A percentile compares a stretch with the other conserved stretches of the same genome.
phyloP scores from a whole-genome alignment of 176 grass and related monocot species.

The Bolboschoenus planiculmis region DNA sequence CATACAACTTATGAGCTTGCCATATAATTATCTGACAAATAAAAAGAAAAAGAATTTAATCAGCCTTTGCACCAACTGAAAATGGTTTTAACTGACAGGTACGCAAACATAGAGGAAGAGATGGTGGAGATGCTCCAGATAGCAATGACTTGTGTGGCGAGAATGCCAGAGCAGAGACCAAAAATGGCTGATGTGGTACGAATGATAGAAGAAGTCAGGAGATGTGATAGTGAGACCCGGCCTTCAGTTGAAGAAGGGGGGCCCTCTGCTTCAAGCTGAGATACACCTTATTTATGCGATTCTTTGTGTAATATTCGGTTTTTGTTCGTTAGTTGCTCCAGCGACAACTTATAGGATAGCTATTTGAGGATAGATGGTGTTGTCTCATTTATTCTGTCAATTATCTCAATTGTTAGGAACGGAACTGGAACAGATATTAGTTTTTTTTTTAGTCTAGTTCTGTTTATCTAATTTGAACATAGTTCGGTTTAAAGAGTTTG shows the following conservation, averaged over 20 bases:
- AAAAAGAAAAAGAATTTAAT: background rate
- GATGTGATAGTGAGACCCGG: constrained; percentile 31
- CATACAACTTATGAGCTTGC: background rate
- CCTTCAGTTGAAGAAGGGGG: constrained; percentile 39
- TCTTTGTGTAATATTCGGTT: constrained; percentile 27
- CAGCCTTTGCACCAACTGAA: background rate
- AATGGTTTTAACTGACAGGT: constrained; percentile 13
- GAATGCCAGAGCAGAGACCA: constrained; percentile 70
- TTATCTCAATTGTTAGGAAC: constrained; percentile 5
- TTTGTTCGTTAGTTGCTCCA: constrained; percentile 12
- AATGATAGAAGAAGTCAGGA: constrained; percentile 70
- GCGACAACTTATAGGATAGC: constrained; percentile 1
- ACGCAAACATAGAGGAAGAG: constrained; percentile 93
- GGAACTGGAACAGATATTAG: background rate
- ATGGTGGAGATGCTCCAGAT: constrained; percentile 99
- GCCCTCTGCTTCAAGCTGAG: constrained; percentile 13
- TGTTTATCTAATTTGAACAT: background rate
- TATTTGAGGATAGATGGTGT: background rate
- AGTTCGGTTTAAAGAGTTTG: background rate
- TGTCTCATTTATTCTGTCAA: constrained; percentile 17
- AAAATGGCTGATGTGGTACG: constrained; percentile 69
- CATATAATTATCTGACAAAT: background rate
- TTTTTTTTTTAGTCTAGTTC: background rate
- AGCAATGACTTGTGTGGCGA: constrained; percentile 70
- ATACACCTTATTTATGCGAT: background rate